Conservation (phyloP, 495 filamentous ascomycete species). For the Penicillium ochrochloron region DNA sequence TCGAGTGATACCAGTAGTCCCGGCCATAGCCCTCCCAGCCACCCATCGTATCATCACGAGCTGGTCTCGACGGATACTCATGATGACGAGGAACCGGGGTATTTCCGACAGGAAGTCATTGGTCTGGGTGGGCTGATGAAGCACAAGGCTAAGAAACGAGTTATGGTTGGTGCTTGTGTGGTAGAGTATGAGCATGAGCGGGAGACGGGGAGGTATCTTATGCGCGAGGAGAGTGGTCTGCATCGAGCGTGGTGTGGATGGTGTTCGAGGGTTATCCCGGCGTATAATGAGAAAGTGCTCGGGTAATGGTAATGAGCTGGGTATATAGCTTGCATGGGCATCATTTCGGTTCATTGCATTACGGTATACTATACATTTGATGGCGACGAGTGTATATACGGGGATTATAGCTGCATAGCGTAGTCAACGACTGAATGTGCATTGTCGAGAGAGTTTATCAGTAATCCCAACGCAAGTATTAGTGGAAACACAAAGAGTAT, state of each 20-base stretch:
- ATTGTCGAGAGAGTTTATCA: not conserved
- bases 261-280: constrained; percentile 50
- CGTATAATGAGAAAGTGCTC: constrained; percentile 28
- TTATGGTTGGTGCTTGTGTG: constrained; percentile 79
- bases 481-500: too few species aligned
- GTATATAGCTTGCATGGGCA: constrained; percentile 8
- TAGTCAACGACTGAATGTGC: not conserved
- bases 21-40: constrained; percentile 21
- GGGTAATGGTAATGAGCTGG: constrained; percentile 1
- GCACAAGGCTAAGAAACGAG: constrained; percentile 75
- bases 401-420: not conserved
- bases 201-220: constrained; percentile 65
- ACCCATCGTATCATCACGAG: constrained; percentile 24
- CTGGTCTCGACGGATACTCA: constrained; percentile 31
- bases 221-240: constrained; percentile 57
- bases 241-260: constrained; percentile 59
- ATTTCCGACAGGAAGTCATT: constrained; percentile 82
- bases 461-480: not conserved
- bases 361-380: not conserved
- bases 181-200: constrained; percentile 82
- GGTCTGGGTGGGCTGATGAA: constrained; percentile 85
- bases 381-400: constrained; percentile 13
- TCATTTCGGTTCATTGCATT: constrained; percentile 6
- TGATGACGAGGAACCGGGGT: constrained; percentile 63
- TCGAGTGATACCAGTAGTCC: constrained; percentile 30